Base-by-base conservation (phyloP, 148 eudicot species). In the Selenicereus undatus region DNA sequence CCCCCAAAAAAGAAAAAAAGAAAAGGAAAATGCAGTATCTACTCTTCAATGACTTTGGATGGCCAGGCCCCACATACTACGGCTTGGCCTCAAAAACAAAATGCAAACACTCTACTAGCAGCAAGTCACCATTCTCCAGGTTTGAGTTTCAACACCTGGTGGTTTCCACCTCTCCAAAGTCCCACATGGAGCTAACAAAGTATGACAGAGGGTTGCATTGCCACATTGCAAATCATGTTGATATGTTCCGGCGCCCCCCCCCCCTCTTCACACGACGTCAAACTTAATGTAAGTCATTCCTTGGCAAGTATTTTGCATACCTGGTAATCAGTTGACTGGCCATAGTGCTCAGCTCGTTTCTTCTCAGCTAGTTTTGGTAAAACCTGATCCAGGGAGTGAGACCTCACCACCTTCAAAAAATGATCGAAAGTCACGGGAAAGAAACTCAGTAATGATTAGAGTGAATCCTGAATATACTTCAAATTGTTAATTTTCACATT, bases 301-400 rank as follows among this genome's bases (percentile, higher is more conserved):
- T 29, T 32, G 14, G 13, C 24, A 2, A 24, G 22, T 11, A 43
- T n/a, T 54, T 76, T 48, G 30, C 24, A 18, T 84, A 84, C 86
- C 86, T 84, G 86, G 60, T 73, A 81, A 78, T 84, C 86, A 17
- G 86, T 58, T 81, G 84, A 78, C 76, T 79, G 68, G 76, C 76
- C 81, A 69, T 29, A 24, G 66, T 54, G 75, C 81, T 84, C 86
- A 78, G 84, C 86, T 81, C 32, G 76, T 30, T 81, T 71, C 78
- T 81, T 84, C 66, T 81, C 84, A 35, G 76, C 66, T 58, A 84
- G 79, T 75, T 69, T 78, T 78, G 81, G n/a, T 7, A 68, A 48
- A 68, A 79, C 83, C 70, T 73, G 86, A 56, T 84, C 86, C n/a
- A 84, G 71, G 48, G 81, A 81, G 54, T 62, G 71, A 30, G 79